These are phyloP conservation scores for Calocybe cyanea DNA, from an alignment of 768 basidiomycete genomes.

Conservation along the genomic window DNA sequence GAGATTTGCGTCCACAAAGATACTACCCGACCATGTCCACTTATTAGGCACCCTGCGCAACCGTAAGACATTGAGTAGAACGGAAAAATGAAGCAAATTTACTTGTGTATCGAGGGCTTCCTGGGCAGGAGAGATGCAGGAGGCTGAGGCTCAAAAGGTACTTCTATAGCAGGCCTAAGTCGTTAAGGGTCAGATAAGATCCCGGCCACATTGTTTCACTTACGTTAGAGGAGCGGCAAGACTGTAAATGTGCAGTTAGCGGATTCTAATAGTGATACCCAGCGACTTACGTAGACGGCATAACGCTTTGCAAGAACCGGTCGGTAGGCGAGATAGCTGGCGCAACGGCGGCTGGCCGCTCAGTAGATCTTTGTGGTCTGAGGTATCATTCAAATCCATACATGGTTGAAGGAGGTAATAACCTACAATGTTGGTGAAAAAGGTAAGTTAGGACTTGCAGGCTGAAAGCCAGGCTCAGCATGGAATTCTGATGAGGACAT, in stretches of 20 bases:
- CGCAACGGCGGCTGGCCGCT: neutral
- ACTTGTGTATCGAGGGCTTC: slow-evolving; percentile 19
- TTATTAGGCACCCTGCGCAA: slow-evolving; percentile 48
- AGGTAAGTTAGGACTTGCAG: neutral
- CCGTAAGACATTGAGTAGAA: slow-evolving; percentile 5
- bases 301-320: slow-evolving; percentile 16
- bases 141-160: slow-evolving; percentile 18
- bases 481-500: slow-evolving; percentile 5
- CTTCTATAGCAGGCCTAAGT: slow-evolving; percentile 21
- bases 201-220: neutral
- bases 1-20: slow-evolving; percentile 38
- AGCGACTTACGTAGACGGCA: slow-evolving; percentile 16
- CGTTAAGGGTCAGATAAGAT: neutral
- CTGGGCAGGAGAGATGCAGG: slow-evolving; percentile 17
- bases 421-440: neutral
- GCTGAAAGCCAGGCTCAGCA: neutral
- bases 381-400: neutral
- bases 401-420: neutral
- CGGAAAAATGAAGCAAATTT: neutral
- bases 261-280: neutral
- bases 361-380: neutral
- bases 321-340: slow-evolving; percentile 8
- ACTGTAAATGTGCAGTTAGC: slow-evolving; percentile 15
- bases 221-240: slow-evolving; percentile 33
- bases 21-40: slow-evolving; percentile 63